phyloP scores from a whole-genome alignment of 2,329 filamentous ascomycete species.

The Coniochaeta sp. region DNA sequence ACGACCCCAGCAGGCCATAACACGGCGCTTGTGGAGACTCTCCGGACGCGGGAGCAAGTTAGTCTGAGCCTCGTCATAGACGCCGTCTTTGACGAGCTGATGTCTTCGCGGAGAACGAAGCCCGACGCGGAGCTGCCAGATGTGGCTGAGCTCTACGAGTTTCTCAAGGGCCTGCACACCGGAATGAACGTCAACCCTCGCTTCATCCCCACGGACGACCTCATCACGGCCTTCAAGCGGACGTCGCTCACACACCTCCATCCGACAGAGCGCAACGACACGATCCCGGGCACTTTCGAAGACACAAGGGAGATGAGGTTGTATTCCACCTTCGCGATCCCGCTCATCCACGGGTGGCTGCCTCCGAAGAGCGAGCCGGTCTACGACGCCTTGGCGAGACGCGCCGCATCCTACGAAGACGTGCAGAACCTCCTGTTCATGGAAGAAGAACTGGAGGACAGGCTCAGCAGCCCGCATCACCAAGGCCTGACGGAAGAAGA shows the following conservation, averaged over 20 bases:
- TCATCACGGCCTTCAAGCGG: conserved; percentile 38
- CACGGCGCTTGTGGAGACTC: conserved; percentile 68
- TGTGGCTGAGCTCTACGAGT: conserved; percentile 78
- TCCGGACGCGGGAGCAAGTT: conserved; percentile 78
- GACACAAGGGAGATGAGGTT: conserved; percentile 82
- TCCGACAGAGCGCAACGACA: conserved; percentile 38
- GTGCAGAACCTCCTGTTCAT: conserved; percentile 82
- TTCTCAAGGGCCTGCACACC: conserved; percentile 82
- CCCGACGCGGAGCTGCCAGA: conserved; percentile 66
- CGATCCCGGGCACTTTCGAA: conserved; percentile 69
- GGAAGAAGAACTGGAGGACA: conserved; percentile 81
- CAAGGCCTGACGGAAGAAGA: conserved; percentile 64
- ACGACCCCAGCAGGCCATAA: conserved; percentile 62
- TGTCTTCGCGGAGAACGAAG: conserved; percentile 64
- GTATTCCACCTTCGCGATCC: conserved; percentile 83
- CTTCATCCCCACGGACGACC: conserved; percentile 57
- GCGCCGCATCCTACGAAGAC: conserved; percentile 82
- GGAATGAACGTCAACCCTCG: conserved; percentile 98
- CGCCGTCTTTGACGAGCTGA: conserved; percentile 87
- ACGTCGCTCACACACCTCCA: conserved; percentile 46
- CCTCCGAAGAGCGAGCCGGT: conserved; percentile 60
- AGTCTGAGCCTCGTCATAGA: conserved; percentile 80
- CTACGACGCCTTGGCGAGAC: conserved; percentile 63
- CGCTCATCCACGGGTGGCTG: conserved; percentile 89
- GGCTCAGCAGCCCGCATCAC: conserved; percentile 46